A percentile compares a stretch with the other conserved stretches of the same genome.
Conservation (phyloP, 192 early-diverging fungal species). For the Diversispora eburnea region DNA sequence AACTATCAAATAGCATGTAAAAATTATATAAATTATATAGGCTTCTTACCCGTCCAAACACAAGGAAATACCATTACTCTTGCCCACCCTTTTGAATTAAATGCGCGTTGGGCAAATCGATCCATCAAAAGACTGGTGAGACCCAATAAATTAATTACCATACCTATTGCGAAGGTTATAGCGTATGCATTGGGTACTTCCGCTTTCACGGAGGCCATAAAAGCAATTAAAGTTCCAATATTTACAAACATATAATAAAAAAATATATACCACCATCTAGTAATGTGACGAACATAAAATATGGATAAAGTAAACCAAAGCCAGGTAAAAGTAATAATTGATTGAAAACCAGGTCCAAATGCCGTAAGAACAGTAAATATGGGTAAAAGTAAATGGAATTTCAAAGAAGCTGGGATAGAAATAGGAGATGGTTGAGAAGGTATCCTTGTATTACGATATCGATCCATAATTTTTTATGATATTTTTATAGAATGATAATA, state of each 20-base stretch:
- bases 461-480: too few relatives aligned
- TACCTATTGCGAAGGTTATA: neutral
- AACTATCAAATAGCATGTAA: neutral
- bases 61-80: constrained; percentile 1
- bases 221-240: neutral
- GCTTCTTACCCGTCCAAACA: constrained; percentile 6
- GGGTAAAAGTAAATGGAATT: neutral
- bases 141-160: neutral
- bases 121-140: neutral
- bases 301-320: constrained; percentile 6
- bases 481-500: too few relatives aligned
- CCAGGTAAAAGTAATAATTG: constrained; percentile 2
- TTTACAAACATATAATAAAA: neutral
- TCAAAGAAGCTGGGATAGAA: too few relatives aligned
- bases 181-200: neutral
- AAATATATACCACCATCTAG: constrained; percentile 6
- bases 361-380: neutral
- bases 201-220: neutral
- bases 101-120: neutral
- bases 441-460: too few relatives aligned
- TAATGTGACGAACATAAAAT: constrained; percentile 1
- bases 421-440: too few relatives aligned
- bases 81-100: neutral
- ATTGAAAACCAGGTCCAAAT: constrained; percentile 13
- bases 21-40: neutral